These are phyloP conservation scores for Penicillium arizonense DNA, from an alignment of 495 filamentous ascomycete species.

Conservation along the genomic window DNA sequence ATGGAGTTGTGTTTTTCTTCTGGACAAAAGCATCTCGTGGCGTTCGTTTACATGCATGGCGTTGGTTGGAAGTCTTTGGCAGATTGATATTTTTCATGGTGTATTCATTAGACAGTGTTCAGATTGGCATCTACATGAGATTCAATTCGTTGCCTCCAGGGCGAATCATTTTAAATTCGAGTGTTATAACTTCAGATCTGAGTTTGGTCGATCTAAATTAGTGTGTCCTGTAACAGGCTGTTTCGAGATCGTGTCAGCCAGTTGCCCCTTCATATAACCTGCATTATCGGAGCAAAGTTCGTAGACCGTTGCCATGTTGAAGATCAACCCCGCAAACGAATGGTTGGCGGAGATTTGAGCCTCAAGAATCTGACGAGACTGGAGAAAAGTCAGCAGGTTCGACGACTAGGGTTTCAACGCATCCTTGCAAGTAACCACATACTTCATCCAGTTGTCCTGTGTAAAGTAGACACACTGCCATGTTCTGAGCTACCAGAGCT, in stretches of 20 bases:
- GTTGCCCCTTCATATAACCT: slow-evolving; percentile 60
- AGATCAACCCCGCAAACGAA: slow-evolving; percentile 72
- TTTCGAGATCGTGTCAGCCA: slow-evolving; percentile 68
- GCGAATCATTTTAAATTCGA: slow-evolving; percentile 4
- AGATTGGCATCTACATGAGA: slow-evolving; percentile 13
- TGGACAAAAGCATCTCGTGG: slow-evolving; percentile 14
- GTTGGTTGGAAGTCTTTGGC: slow-evolving; percentile 17
- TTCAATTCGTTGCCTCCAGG: slow-evolving; percentile 16
- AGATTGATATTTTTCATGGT: slow-evolving; percentile 9
- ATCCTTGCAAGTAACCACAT: slow-evolving; percentile 11
- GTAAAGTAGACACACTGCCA: slow-evolving; percentile 81
- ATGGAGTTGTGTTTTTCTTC: not conserved
- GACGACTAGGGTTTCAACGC: not conserved
- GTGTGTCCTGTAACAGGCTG: slow-evolving; percentile 39
- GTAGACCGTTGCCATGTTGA: slow-evolving; percentile 89
- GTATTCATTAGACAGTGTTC: slow-evolving; percentile 4
- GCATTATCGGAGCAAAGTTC: slow-evolving; percentile 83
- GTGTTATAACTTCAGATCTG: slow-evolving; percentile 74
- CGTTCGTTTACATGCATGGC: slow-evolving; percentile 6
- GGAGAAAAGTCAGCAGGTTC: slow-evolving; percentile 7
- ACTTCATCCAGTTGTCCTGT: slow-evolving; percentile 74
- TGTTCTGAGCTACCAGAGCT: slow-evolving; percentile 67
- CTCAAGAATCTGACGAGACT: slow-evolving; percentile 62
- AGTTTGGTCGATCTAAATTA: slow-evolving; percentile 69
- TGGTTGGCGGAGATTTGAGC: slow-evolving; percentile 56